These are phyloP conservation scores for Rhynchospora breviuscula DNA, from an alignment of 176 grass and related monocot genomes.

Conservation along the genomic window DNA sequence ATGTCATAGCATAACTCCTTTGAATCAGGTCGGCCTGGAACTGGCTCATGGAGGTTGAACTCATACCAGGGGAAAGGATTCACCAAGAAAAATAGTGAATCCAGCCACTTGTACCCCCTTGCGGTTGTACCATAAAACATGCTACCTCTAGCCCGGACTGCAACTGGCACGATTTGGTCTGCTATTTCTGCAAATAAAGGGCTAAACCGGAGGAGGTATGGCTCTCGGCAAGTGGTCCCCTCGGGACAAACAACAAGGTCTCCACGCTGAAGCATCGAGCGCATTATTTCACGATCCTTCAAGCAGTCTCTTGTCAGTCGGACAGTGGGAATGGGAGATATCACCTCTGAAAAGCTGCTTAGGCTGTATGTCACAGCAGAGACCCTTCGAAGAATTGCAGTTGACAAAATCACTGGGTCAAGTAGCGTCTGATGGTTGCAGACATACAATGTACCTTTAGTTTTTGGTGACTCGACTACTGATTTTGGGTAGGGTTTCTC, in stretches of 20 bases:
- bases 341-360: constrained; percentile 45
- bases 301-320: constrained; percentile 43
- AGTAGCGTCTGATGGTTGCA: constrained; percentile 76
- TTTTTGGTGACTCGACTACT: background rate
- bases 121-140: constrained; percentile 64
- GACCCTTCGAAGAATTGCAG: constrained; percentile 39
- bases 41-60: constrained; percentile 16
- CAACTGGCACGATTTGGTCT: constrained; percentile 39
- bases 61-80: constrained; percentile 47
- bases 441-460: constrained; percentile 35
- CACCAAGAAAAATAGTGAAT: constrained; percentile 62
- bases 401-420: constrained; percentile 57
- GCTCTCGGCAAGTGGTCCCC: constrained; percentile 64
- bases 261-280: constrained; percentile 22
- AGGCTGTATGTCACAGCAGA: constrained; percentile 65
- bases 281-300: constrained; percentile 36
- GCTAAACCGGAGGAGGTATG: constrained; percentile 65
- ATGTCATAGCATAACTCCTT: constrained; percentile 22
- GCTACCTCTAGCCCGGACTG: constrained; percentile 19
- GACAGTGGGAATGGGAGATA: constrained; percentile 57
- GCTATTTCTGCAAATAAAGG: constrained; percentile 50
- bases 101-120: constrained; percentile 45
- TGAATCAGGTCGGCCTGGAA: background rate
- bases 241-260: constrained; percentile 70
- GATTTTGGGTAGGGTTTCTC: background rate